A percentile compares a stretch with the other conserved stretches of the same genome.
phyloP scores from a whole-genome alignment of 345 rosid species.

The Brassica rapa region DNA sequence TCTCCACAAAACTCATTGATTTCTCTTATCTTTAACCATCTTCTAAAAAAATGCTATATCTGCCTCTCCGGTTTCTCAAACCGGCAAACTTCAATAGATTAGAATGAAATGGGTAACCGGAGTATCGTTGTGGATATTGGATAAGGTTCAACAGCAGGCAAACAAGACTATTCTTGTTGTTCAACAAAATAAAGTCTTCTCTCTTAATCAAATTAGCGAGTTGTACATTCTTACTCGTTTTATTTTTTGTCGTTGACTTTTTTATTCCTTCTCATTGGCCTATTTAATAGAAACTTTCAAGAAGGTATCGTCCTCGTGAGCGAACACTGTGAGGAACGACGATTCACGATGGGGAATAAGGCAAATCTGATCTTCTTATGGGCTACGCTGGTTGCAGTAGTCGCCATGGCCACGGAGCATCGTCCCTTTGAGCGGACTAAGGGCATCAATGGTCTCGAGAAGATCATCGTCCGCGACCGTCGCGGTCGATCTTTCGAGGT shows the following conservation, averaged over 20 bases:
- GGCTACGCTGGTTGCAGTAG: slow-evolving; percentile 27
- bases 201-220: not conserved
- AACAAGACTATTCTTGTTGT: slow-evolving; percentile 11
- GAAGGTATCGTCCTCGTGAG: not conserved
- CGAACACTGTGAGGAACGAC: not conserved
- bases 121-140: not conserved
- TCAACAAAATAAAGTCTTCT: slow-evolving; percentile 6
- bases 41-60: no score
- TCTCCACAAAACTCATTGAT: no score
- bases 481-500: slow-evolving; percentile 77
- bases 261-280: not conserved
- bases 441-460: slow-evolving; percentile 76
- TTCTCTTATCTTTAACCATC: no score
- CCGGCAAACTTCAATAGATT: not conserved
- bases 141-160: slow-evolving; percentile 10
- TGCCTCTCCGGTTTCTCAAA: no score
- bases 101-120: not conserved
- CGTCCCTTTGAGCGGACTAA: slow-evolving; percentile 48
- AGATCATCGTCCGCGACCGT: slow-evolving; percentile 62
- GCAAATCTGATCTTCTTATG: slow-evolving; percentile 17
- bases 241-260: slow-evolving; percentile 1
- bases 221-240: not conserved
- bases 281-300: not conserved
- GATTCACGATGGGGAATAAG: slow-evolving; percentile 11
- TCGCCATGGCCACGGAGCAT: slow-evolving; percentile 25